These are phyloP conservation scores for Inga leiocalycina DNA, from an alignment of 306 rosid species.

Conservation along the genomic window DNA sequence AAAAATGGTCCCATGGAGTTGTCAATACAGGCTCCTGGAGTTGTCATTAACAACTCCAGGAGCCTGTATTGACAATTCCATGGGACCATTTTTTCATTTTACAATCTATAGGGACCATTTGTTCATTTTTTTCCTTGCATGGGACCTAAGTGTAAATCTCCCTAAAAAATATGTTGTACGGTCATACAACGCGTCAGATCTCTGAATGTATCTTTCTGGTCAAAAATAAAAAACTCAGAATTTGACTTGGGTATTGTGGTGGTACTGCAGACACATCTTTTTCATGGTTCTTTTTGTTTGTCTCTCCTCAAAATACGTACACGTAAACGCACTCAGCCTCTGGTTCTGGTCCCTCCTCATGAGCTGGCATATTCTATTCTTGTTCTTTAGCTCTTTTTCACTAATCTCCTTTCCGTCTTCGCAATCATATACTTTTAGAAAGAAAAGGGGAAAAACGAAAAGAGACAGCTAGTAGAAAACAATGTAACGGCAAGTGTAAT, in stretches of 20 bases:
- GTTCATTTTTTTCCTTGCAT: too few relatives aligned
- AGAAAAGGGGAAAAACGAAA: not conserved
- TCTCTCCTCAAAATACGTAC: not conserved
- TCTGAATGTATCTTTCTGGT: not conserved
- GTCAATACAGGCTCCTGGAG: too few relatives aligned
- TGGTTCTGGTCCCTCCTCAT: not conserved
- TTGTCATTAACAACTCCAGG: too few relatives aligned
- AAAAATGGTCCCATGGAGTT: too few relatives aligned
- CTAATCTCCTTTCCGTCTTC: not conserved
- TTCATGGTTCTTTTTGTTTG: constrained; percentile 21
- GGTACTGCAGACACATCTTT: constrained; percentile 22
- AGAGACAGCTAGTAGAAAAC: not conserved
- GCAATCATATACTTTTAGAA: not conserved
- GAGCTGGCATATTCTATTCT: constrained; percentile 7
- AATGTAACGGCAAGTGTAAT: not conserved
- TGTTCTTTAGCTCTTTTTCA: not conserved
- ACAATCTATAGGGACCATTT: too few relatives aligned
- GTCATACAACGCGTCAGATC: constrained; percentile 18
- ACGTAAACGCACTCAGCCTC: not conserved
- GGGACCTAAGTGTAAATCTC: too few relatives aligned
- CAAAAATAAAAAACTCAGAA: not conserved
- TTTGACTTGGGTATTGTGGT: not conserved
- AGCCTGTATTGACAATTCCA: too few relatives aligned
- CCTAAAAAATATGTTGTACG: not conserved
- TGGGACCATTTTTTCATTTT: too few relatives aligned